Base-by-base conservation (phyloP, 2,329 filamentous ascomycete genomes). In the Xylaria sp. region DNA sequence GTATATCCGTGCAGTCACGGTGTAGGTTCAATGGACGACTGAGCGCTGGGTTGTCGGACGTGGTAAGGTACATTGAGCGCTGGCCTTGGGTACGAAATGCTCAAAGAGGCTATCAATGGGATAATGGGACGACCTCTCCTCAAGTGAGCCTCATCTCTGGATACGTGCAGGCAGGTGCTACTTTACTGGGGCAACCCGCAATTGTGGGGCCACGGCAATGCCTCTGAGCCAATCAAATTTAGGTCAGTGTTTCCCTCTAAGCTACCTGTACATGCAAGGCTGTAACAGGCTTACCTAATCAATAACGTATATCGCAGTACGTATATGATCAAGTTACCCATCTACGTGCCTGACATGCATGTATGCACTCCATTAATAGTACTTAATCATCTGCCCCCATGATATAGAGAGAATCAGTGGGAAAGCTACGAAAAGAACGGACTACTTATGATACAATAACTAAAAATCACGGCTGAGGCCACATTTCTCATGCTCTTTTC, bases 141-240 rank as follows among this genome's bases (percentile, higher is more conserved):
- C 52, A 55, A 33, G 51, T 54, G 52, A 55, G 52, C 52, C 52
- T 36, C 52, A 55, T 55, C 52, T 54, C 20, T 20, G 25, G 25
- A 54, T 36, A 55, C 52, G 52, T 55, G 52, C 52, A 55, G 51
- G 51, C 18, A 46, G 15, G 33, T 51, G 51, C 28, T 33, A 54
- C 51, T n/a, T 51, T 25, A 51, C 25, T 54, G 51, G 51, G 52
- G 52, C 51, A 8, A 31, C 28, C 52, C 52, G 28, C 18, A 20
- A 10, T 20, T 55, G 28, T 55, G 52, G 52, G 8, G 52, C 12
- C 28, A 55, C 18, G 28, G 52, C 6, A 31, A 28, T 5, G 18
- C 15, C 28, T 18, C 31, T 23, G 28, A 36, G 25, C 52, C 52
- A 55, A 55, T 55, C 52, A 20, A 31, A 55, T 36, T 20, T 12